These are phyloP conservation scores for Boeremia exigua DNA, from an alignment of 2,329 filamentous ascomycete genomes.

Conservation along the genomic window DNA sequence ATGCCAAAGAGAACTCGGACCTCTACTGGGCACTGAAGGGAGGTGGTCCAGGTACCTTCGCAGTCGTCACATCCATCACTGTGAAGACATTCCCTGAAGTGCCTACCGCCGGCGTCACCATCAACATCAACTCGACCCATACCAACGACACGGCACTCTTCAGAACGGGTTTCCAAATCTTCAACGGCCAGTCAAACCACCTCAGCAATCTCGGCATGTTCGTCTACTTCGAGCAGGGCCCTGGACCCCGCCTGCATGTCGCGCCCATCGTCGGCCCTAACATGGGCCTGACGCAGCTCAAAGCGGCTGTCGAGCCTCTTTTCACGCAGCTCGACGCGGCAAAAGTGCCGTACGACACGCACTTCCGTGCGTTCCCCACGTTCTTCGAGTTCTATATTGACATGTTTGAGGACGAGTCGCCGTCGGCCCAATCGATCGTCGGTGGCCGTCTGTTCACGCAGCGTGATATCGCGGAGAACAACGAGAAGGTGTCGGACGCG, in stretches of 20 bases:
- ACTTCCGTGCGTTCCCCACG: constrained; percentile 40
- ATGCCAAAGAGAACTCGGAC: constrained; percentile 43
- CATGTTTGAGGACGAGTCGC: constrained; percentile 45
- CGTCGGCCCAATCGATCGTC: constrained; percentile 38
- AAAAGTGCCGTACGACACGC: constrained; percentile 38
- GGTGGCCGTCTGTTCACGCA: constrained; percentile 44
- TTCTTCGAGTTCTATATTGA: constrained; percentile 48
- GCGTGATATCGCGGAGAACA: constrained; percentile 33
- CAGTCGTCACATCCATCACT: constrained; percentile 39
- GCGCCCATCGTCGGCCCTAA: constrained; percentile 43
- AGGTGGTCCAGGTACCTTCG: constrained; percentile 42
- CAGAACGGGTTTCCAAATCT: constrained; percentile 38
- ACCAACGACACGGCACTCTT: constrained; percentile 41
- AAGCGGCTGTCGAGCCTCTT: constrained; percentile 35
- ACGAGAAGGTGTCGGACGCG: constrained; percentile 34
- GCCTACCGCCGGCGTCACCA: constrained; percentile 39
- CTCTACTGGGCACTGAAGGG: constrained; percentile 48
- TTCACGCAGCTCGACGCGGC: constrained; percentile 38
- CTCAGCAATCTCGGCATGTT: constrained; percentile 44
- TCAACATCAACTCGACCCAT: constrained; percentile 46
- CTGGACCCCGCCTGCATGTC: constrained; percentile 38
- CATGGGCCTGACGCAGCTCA: constrained; percentile 37
- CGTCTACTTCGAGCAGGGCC: constrained; percentile 43
- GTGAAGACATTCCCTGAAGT: constrained; percentile 44
- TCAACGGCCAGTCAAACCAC: constrained; percentile 44